Base-by-base conservation (phyloP, 805 yeast species). In the Sugiyamaella americana region DNA sequence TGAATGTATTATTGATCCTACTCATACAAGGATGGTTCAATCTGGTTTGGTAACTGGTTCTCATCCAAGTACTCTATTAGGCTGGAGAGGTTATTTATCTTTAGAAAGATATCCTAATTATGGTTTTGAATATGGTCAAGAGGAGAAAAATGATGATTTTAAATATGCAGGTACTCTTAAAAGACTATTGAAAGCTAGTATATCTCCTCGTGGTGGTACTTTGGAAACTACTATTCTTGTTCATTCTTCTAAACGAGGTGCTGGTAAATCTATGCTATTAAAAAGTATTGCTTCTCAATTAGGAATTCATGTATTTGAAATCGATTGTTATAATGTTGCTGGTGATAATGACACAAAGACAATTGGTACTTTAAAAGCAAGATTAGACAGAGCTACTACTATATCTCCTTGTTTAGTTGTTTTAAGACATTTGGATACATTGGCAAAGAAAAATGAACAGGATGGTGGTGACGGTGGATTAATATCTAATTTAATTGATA, bases 321-420 rank as follows among this genome's bases (percentile, higher is more conserved):
- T 91, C 11, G 94, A 89, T 53, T 82, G 87, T 22, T 73, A 76
- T 52, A 86, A 79, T 29, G 62, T 82, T 3, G 63, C 82, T 4
- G 80, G 82, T 47, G 86, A 88, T 1, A 78, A 86, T 11, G 91
- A 84, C 46, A 66, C 80, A 24, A 88, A 88, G 58, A 84, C 89
- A 0, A 67, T 91, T 18, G 98, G 96, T 0, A 65, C 77, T 1
- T 68, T 91, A 10, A 68, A 78, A 43, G 98, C 96, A 0, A 79
- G 82, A 57, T 69, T 87, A 4, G 97, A 88, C 52, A 72, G 80
- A 18, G 68, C 77, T 35, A 61, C 77, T 50, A 68, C 77, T 10
- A 68, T 76, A 41, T 37, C 63, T 16, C 68, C 76, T 0, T 65
- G 70, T 5, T 51, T 78, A 2, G 69, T 89, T 1, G 62, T 87